Base-by-base conservation (phyloP, 495 filamentous ascomycete species). In the Daldinia grandis region DNA sequence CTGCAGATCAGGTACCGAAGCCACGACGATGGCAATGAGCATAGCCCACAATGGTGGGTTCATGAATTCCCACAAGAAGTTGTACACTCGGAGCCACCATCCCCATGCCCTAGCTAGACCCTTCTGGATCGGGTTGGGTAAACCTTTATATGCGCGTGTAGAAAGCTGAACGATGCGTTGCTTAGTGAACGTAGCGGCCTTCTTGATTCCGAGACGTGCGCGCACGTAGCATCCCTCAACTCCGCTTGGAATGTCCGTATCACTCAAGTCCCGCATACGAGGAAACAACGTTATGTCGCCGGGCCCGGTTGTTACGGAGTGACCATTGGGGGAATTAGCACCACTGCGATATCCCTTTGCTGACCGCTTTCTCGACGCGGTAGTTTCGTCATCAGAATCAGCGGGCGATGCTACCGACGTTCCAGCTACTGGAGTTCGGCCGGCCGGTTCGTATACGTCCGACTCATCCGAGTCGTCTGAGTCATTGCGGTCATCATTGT, bases 21-120 rank as follows among this genome's bases (percentile, higher is more conserved):
- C 95, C 5, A 98, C 90, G 61, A 98, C 76, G 61, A 98, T 90
- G 17, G 96, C 91, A 19, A 87, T 80, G 1, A 98, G 83, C 95
- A 99, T 98, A 9, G 95, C 95, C 93, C 94, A 98, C 1, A 99
- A 88, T 0, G 95, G 96, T 5, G 95, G 95, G 79, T 98, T 99
- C 95, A 99, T 98, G 79, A 97, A 95, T 37, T 91, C 91, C 92
- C 91, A 94, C 8, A 91, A 67, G 33, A 93, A 93, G 38, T 78
- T 70, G 58, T 87, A 76, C 73, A 95, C 90, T 12, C 83, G 83
- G n/a, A 74, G 38, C 58, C 81, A 33, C 28, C 79, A 80, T 30
- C 70, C 76, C 37, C 79, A 76, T n/a, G 83, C 63, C 17, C 74
- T 79, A 5, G 80, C 76, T 4, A 94, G 76, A 0, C 72, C 59